These are phyloP conservation scores for Hyphopichia buzzinii DNA, from an alignment of 1,139 yeast species.

Conservation along the genomic window DNA sequence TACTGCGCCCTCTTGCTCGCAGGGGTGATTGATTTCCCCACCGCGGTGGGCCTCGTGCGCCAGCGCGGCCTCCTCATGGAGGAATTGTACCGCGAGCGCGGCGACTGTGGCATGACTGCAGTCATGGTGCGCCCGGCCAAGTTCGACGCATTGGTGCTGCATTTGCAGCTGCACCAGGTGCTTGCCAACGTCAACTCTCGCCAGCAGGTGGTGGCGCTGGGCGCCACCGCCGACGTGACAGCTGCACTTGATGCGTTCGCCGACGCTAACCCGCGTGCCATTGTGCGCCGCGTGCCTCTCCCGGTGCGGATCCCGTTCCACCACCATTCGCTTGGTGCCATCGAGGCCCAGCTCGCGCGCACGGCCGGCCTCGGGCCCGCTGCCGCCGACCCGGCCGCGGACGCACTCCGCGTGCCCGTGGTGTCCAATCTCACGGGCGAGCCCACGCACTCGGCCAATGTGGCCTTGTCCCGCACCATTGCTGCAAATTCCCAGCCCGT, in stretches of 20 bases:
- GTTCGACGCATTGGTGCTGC: slow-evolving; percentile 17
- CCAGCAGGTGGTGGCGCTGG: slow-evolving; percentile 46
- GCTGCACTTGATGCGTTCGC: slow-evolving; percentile 18
- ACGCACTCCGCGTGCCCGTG: slow-evolving; percentile 22
- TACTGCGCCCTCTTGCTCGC: slow-evolving; percentile 48
- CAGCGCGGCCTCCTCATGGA: slow-evolving; percentile 55
- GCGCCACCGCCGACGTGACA: slow-evolving; percentile 23
- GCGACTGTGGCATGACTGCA: slow-evolving; percentile 39
- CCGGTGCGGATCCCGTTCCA: slow-evolving; percentile 60
- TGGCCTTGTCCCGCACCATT: slow-evolving; percentile 28
- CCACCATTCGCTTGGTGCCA: slow-evolving; percentile 33
- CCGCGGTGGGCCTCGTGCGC: slow-evolving; percentile 49
- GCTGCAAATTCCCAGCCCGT: slow-evolving; percentile 43
- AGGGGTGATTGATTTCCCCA: slow-evolving; percentile 35
- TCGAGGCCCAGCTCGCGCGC: slow-evolving; percentile 29
- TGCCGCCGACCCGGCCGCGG: too few relatives aligned
- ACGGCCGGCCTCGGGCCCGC: too few relatives aligned
- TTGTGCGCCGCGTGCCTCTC: slow-evolving; percentile 27
- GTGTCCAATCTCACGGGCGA: slow-evolving; percentile 36
- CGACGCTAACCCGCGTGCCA: slow-evolving; percentile 11
- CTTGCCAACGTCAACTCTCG: slow-evolving; percentile 45
- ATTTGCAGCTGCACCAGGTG: slow-evolving; percentile 19
- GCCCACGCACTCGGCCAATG: slow-evolving; percentile 12
- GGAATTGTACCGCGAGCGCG: slow-evolving; percentile 13
- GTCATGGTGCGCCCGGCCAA: slow-evolving; percentile 22